phyloP scores from a whole-genome alignment of 2,329 filamentous ascomycete species.

The Dactylellina parvicollis region DNA sequence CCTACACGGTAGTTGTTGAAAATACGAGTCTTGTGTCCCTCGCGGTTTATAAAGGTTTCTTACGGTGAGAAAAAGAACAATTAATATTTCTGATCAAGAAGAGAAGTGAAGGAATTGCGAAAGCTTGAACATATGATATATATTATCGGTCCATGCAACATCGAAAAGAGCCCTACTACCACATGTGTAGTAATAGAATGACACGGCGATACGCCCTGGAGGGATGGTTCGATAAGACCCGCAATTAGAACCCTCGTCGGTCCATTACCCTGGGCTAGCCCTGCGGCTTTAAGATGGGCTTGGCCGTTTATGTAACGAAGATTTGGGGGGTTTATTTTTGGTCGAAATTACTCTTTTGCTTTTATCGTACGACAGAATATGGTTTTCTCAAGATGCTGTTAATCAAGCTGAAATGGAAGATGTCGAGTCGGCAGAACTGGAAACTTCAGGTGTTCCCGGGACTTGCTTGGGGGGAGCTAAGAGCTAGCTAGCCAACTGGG shows the following conservation, averaged over 20 bases:
- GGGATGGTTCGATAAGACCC: constrained; percentile 50
- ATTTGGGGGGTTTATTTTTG: background rate
- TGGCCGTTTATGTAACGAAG: constrained; percentile 46
- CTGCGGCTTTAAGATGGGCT: constrained; percentile 44
- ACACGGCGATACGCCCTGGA: constrained; percentile 51
- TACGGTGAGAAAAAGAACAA: constrained; percentile 51
- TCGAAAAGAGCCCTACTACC: constrained; percentile 37
- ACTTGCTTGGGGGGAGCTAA: constrained; percentile 5
- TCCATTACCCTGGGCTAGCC: constrained; percentile 53
- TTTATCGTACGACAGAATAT: constrained; percentile 22
- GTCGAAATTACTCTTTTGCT: constrained; percentile 19
- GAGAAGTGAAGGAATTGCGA: constrained; percentile 45
- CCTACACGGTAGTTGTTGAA: constrained; percentile 50
- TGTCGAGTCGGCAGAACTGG: constrained; percentile 30
- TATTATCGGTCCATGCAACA: constrained; percentile 40
- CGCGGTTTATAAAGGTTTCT: constrained; percentile 24
- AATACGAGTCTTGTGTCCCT: constrained; percentile 39
- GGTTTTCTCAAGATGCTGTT: constrained; percentile 3
- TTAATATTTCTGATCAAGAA: constrained; percentile 39
- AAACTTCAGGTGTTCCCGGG: constrained; percentile 25
- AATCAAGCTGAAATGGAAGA: constrained; percentile 12
- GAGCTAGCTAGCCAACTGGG: background rate
- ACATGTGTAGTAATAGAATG: constrained; percentile 51
- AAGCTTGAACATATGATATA: constrained; percentile 54
- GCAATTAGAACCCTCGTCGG: constrained; percentile 44